Conservation (phyloP, 2,329 filamentous ascomycete genomes). For the Botrytis paeoniae region DNA sequence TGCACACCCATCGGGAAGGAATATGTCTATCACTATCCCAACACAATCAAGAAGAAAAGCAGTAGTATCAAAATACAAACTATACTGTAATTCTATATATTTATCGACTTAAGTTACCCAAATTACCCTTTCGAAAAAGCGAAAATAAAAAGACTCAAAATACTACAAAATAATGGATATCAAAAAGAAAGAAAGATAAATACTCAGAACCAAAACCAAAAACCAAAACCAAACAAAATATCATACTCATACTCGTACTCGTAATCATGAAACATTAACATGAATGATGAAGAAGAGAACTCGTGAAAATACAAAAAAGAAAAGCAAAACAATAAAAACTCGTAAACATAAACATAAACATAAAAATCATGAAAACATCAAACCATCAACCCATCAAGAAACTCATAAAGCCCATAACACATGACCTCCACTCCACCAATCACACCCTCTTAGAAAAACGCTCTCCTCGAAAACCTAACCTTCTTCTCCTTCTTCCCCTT, state of each 20-base stretch:
- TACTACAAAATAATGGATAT: neutral
- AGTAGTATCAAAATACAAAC: neutral
- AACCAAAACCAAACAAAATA: neutral
- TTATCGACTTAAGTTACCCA: neutral
- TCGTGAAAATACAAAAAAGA: neutral
- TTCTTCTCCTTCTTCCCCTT: neutral
- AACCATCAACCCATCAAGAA: neutral
- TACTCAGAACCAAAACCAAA: no score
- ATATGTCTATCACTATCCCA: neutral
- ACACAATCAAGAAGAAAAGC: neutral
- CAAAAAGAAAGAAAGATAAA: neutral
- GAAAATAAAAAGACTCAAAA: no score
- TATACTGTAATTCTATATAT: neutral
- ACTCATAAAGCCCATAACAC: neutral
- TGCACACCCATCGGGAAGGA: no score
- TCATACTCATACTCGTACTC: neutral
- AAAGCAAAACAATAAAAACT: neutral
- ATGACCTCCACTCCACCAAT: neutral
- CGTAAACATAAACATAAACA: neutral
- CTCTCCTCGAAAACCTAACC: conserved; percentile 8
- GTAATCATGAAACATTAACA: neutral
- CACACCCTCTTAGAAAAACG: neutral
- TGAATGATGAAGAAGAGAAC: neutral
- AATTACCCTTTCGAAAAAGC: neutral
- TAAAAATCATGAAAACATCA: neutral